phyloP scores from a whole-genome alignment of 495 filamentous ascomycete species.

The Podospora fimiseda region DNA sequence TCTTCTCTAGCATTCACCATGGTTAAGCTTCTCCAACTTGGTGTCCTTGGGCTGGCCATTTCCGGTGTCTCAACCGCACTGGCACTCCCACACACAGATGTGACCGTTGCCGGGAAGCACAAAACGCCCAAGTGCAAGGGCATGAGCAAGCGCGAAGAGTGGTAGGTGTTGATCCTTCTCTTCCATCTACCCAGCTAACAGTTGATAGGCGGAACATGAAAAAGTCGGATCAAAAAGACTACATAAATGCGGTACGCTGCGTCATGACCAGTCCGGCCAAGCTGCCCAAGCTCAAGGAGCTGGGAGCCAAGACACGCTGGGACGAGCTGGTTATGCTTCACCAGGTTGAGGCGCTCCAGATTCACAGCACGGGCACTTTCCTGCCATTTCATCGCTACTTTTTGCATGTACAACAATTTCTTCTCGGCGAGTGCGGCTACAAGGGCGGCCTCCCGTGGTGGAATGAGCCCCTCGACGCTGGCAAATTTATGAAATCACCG shows the following conservation, averaged over 20 bases:
- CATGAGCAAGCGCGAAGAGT: too few relatives aligned
- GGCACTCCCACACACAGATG: too few relatives aligned
- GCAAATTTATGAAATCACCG: conserved; percentile 27
- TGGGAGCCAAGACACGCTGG: neutral
- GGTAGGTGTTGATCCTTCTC: too few relatives aligned
- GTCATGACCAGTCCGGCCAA: neutral
- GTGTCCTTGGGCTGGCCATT: too few relatives aligned
- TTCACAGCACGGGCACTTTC: neutral
- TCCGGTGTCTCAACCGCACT: too few relatives aligned
- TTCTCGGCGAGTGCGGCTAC: neutral
- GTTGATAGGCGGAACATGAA: too few relatives aligned
- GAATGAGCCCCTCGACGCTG: conserved; percentile 26
- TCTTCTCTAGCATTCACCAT: too few relatives aligned
- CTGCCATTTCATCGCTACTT: neutral
- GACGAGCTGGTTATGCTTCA: neutral
- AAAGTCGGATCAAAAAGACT: neutral
- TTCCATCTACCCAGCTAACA: too few relatives aligned
- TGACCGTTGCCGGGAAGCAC: too few relatives aligned
- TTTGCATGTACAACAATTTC: neutral
- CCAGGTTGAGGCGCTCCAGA: neutral
- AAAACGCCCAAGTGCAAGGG: too few relatives aligned
- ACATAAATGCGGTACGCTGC: neutral
- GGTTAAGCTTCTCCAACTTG: too few relatives aligned
- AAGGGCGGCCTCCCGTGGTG: neutral
- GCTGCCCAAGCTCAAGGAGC: neutral